These are phyloP conservation scores for Carex scoparia DNA, from an alignment of 176 grass and related monocot genomes.

Conservation along the genomic window DNA sequence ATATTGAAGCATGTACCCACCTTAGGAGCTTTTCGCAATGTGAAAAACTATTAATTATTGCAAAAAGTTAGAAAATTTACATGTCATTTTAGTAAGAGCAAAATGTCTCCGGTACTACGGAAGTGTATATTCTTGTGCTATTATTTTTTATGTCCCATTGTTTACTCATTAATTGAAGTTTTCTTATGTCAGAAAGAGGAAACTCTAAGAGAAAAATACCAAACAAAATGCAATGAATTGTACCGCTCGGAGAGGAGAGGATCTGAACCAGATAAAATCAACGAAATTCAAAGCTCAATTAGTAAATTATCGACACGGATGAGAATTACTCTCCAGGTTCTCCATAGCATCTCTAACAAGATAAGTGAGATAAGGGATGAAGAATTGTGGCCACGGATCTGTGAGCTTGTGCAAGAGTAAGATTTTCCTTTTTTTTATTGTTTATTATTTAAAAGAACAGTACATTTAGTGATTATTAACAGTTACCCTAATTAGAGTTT, in stretches of 20 bases:
- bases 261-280: slow-evolving; percentile 41
- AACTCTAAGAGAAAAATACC: slow-evolving; percentile 42
- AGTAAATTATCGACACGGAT: slow-evolving; percentile 50
- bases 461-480: background rate
- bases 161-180: background rate
- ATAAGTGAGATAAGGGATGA: slow-evolving; percentile 64
- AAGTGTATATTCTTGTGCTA: background rate
- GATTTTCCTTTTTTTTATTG: slow-evolving; percentile 6
- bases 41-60: background rate
- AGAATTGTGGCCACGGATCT: slow-evolving; percentile 56
- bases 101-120: background rate
- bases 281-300: slow-evolving; percentile 29
- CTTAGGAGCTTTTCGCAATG: background rate
- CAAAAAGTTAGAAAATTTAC: background rate
- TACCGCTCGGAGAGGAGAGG: slow-evolving; percentile 25
- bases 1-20: background rate
- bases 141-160: background rate
- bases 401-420: slow-evolving; percentile 55
- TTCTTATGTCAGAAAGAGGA: slow-evolving; percentile 45
- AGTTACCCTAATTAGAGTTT: background rate
- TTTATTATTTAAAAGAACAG: background rate
- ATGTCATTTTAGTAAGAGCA: background rate
- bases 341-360: slow-evolving; percentile 45
- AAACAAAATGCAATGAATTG: slow-evolving; percentile 27
- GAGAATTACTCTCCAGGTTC: slow-evolving; percentile 40